Base-by-base conservation (phyloP, 306 rosid species). In the Begonia loranthoides region DNA sequence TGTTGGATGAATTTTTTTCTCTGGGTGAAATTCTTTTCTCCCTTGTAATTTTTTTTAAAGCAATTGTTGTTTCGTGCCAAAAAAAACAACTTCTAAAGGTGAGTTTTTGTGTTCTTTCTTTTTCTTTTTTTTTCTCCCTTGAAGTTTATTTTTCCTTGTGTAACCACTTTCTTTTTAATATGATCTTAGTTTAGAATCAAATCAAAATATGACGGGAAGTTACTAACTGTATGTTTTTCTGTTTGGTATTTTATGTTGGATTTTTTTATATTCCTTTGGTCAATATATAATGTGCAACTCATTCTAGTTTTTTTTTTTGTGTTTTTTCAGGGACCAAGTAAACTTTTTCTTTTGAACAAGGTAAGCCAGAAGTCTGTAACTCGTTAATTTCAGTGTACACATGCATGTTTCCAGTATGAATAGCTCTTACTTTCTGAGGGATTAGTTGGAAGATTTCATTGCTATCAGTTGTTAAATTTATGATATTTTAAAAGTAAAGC, bases 301-400 rank as follows among this genome's bases (percentile, higher is more conserved):
- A 14, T 51, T 48, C 50, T n/a, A 64, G 7, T 33, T 57, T 51
- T 56, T 36, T 60, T 59, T 41, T 72, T n/a, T n/a, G n/a, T n/a
- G n/a, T n/a, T n/a, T 72, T 40, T 64, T 68, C 94, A 87, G 94
- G 99, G 93, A 63, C 53, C 96, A 46, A 78, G 52, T 73, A 92
- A 81, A 73, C 63, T 58, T 38, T 58, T 63, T 45, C 89, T 88
- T 39, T 75, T 83, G 60, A 59, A 93, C 15, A 92, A 83, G 94
- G 99, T 92, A 54, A 69, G 79, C 39, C 19, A 46, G 39, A 49
- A 17, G 39, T 49, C 14, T 58, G 34, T 22, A 62, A 52, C 6
- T 39, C 14, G 34, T 38, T 50, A 8, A 15, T 49, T 3, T 38
- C 15, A 21, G 49, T 47, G 50, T 33, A 17, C 15, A 15, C 15